Conservation (phyloP, 2,329 filamentous ascomycete genomes). For the Sporothrix euskadiensis region DNA sequence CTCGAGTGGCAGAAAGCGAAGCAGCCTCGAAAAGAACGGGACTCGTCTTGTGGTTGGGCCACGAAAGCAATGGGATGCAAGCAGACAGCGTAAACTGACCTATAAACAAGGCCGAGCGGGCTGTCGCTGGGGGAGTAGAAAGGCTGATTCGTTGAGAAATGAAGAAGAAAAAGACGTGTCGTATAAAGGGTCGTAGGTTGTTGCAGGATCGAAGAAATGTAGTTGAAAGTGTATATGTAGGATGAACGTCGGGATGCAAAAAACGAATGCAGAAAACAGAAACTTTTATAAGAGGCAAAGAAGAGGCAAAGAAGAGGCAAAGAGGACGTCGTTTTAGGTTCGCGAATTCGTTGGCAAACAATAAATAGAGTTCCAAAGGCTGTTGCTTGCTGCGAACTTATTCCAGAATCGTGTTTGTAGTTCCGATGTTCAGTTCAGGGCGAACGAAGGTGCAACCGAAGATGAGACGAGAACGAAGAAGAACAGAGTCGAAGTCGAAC, state of each 20-base stretch:
- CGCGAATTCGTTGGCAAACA: not conserved
- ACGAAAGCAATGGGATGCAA: not conserved
- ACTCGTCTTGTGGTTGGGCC: not conserved
- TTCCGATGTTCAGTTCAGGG: not conserved
- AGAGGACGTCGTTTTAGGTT: not conserved
- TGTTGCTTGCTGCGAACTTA: not conserved
- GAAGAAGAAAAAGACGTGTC: not conserved
- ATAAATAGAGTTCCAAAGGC: not conserved
- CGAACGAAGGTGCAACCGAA: not conserved
- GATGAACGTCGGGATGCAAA: not conserved
- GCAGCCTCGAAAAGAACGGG: not conserved
- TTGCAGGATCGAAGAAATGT: not conserved
- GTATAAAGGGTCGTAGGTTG: not conserved
- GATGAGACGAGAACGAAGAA: not conserved
- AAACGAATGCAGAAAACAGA: not conserved
- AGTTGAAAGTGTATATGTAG: not conserved
- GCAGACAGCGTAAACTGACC: slow-evolving; percentile 3
- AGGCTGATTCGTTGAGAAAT: slow-evolving; percentile 2
- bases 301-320: not conserved
- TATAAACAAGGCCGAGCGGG: not conserved
- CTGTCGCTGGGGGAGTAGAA: slow-evolving; percentile 15
- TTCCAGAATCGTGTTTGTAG: slow-evolving; percentile 9
- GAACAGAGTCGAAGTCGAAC: slow-evolving; percentile 18
- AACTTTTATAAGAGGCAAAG: not conserved
- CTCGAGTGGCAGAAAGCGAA: not conserved